Evolutionary conservation across 164 flowering plant genomes (phyloP).

Genomic region (Nelumbo lutea): DNA sequence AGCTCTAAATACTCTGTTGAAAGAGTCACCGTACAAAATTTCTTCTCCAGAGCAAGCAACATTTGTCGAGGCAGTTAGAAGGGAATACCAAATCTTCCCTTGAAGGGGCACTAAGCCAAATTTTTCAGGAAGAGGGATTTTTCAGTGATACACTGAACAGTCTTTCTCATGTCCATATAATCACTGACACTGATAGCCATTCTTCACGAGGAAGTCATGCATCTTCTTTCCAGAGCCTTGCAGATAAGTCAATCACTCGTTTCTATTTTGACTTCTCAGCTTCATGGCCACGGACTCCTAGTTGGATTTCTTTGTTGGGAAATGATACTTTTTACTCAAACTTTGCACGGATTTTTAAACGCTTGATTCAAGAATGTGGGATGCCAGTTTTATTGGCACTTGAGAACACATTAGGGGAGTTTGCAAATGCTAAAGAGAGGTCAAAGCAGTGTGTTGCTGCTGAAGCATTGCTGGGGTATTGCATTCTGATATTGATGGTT

Average conservation of each 20-base stretch:
- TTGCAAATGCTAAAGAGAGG: conserved; percentile 80
- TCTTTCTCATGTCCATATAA: conserved; percentile 89
- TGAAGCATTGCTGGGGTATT: conserved; percentile 91
- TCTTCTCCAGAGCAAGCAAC: conserved; percentile 28
- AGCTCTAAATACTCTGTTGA: conserved; percentile 76
- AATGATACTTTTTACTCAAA: conserved; percentile 76
- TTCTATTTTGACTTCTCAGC: conserved; percentile 95
- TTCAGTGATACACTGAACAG: conserved; percentile 72
- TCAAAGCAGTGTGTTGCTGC: conserved; percentile 99
- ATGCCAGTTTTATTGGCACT: conserved; percentile 65
- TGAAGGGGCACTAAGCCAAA: conserved; percentile 64
- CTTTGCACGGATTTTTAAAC: conserved; percentile 90
- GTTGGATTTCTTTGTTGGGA: conserved; percentile 88
- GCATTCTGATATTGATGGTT: conserved; percentile 83
- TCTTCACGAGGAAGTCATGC: conserved; percentile 74
- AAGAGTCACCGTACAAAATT: conserved; percentile 79
- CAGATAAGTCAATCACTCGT: conserved; percentile 88
- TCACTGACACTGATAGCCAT: conserved; percentile 57
- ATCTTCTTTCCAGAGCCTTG: conserved; percentile 62
- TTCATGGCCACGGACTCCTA: conserved; percentile 98
- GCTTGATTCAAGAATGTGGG: conserved; percentile 94
- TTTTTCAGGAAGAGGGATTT: conserved; percentile 81
- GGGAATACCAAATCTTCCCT: conserved; percentile 52
- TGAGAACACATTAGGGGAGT: conserved; percentile 59
- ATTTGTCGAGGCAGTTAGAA: conserved; percentile 19